Evolutionary conservation across 768 basidiomycete species (phyloP).

Genomic region (Mycena polygramma): DNA sequence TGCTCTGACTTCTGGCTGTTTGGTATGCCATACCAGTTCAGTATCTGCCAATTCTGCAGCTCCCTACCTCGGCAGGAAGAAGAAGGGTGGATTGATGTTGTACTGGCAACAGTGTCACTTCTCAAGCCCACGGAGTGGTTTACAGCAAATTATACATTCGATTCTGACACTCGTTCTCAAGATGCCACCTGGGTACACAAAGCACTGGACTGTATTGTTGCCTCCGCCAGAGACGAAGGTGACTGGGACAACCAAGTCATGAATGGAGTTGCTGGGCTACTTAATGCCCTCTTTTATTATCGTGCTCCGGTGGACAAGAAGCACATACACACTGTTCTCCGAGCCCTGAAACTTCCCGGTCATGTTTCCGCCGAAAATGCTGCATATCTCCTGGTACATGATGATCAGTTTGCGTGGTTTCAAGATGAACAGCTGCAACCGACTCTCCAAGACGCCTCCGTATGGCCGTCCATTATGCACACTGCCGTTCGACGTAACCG

Average conservation of each 20-base stretch:
- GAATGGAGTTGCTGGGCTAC: not conserved
- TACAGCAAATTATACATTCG: not conserved
- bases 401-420: not conserved
- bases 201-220: not conserved
- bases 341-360: not conserved
- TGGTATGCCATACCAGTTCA: no score
- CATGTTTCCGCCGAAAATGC: not conserved
- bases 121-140: no score
- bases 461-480: not conserved
- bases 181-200: not conserved
- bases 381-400: not conserved
- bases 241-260: not conserved
- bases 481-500: no score
- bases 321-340: not conserved
- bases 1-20: no score
- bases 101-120: not conserved
- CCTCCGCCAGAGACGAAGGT: not conserved
- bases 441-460: not conserved
- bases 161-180: not conserved
- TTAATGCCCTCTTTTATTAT: not conserved
- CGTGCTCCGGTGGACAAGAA: not conserved
- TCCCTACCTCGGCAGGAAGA: not conserved
- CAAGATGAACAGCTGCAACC: not conserved
- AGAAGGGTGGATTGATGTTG: constrained; percentile 1
- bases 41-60: no score